Conservation (phyloP, 2,329 filamentous ascomycete species). For the Shiraia sp. region DNA sequence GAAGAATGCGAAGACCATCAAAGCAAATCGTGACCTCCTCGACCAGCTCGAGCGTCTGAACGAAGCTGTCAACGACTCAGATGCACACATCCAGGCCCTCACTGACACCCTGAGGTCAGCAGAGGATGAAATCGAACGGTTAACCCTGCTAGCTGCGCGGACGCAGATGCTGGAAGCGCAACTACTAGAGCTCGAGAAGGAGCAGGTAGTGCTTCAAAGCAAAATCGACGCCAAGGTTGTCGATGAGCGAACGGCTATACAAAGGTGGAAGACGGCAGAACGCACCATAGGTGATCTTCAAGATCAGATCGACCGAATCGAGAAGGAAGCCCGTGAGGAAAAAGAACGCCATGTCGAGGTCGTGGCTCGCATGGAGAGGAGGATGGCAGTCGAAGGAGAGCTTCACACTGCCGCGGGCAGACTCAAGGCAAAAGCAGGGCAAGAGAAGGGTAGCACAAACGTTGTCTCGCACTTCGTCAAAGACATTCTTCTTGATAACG, state of each 20-base stretch:
- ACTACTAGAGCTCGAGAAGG: conserved; percentile 75
- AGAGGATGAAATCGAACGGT: conserved; percentile 73
- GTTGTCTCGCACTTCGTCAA: conserved; percentile 97
- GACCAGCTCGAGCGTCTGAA: conserved; percentile 87
- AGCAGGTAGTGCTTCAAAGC: conserved; percentile 74
- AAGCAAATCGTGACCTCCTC: conserved; percentile 80
- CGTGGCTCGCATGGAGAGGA: conserved; percentile 79
- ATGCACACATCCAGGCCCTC: conserved; percentile 75
- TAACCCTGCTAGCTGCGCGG: conserved; percentile 73
- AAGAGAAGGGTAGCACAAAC: conserved; percentile 62
- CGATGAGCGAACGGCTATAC: conserved; percentile 76
- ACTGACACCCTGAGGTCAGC: conserved; percentile 77
- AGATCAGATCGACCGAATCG: conserved; percentile 86
- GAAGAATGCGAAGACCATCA: conserved; percentile 75
- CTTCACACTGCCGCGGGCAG: conserved; percentile 77
- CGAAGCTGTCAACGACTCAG: conserved; percentile 75
- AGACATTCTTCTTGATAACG: conserved; percentile 93
- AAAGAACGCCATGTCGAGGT: conserved; percentile 80
- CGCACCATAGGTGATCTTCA: conserved; percentile 76
- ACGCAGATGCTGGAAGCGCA: conserved; percentile 82
- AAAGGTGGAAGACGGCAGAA: conserved; percentile 86
- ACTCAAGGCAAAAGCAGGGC: conserved; percentile 70
- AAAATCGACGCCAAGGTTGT: conserved; percentile 69
- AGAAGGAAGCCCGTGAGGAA: conserved; percentile 79
- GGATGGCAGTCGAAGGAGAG: conserved; percentile 80